Evolutionary conservation across 169 alveolate genomes (phyloP), one percentile per base, ranked within the genome.

Genomic region (Cryptosporidium muris): DNA sequence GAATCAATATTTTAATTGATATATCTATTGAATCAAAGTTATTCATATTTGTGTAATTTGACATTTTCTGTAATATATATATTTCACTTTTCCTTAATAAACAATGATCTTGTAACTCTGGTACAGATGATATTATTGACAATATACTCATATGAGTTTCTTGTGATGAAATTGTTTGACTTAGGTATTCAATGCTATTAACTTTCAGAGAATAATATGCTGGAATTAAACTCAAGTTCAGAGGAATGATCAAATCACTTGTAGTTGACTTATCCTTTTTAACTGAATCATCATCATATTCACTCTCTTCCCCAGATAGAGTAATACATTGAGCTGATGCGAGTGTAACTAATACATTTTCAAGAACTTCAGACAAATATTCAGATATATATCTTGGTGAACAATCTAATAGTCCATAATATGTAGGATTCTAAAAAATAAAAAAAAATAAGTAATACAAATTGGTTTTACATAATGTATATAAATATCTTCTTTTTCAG

Each of bases 321-420:
- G 91, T 89, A 16, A 97, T 93, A 65, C 99, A 98, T 74, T 96
- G 96, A 48, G 98, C 92, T 63, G 97, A 96, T 66, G 95, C 95
- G 60, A 97, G 89, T 40, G 96, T 92, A 64, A 95, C 97, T 42
- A 95, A 93, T 16, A 97, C 91, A 25, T 92, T 90, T 89, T 98
- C 99, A 25, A 98, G 95, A 58, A 96, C 82, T 74, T 97, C 99
- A 36, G 98, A 93, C 65, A 98, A 91, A 90, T 94, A 97, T 80
- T 97, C 99, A 58, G 96, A 94, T 8, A 96, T 91, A 65, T 98
- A 98, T 54, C 90, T 93, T 52, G 95, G 97, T 0, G 98, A 91
- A 11, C 95, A 94, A 3, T 98, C 99, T 60, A 92, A 92, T 56
- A 99, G 90, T 7, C 98, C 98, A 91, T 98, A 98, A 96, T 97